phyloP scores from a whole-genome alignment of 2,329 filamentous ascomycete species.

The Orbilia blumenaviensis region DNA sequence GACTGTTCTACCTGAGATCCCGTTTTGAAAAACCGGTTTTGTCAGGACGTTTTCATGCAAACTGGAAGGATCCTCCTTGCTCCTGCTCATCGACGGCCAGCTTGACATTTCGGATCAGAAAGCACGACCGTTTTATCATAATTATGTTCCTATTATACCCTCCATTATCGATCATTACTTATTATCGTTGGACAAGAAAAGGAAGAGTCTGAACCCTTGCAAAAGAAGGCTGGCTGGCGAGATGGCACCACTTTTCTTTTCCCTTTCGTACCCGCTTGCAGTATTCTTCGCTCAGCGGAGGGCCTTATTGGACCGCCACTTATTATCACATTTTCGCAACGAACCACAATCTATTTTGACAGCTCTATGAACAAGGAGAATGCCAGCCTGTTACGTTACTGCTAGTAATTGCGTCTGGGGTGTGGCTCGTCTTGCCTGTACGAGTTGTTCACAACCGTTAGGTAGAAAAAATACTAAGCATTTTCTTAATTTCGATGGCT shows the following conservation, averaged over 20 bases:
- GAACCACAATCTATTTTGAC: slow-evolving; percentile 38
- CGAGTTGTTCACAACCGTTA: too few relatives aligned
- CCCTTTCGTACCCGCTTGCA: too few relatives aligned
- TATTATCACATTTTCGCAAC: slow-evolving; percentile 21
- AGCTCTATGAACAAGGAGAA: slow-evolving; percentile 30
- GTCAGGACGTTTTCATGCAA: neutral
- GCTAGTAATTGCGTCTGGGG: too few relatives aligned
- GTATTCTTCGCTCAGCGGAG: neutral
- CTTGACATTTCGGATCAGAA: neutral
- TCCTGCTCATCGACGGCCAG: slow-evolving; percentile 1
- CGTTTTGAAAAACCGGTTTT: neutral
- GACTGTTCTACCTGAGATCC: too few relatives aligned
- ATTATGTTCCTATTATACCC: slow-evolving; percentile 19
- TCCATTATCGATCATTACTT: slow-evolving; percentile 8
- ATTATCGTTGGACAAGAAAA: slow-evolving; percentile 6
- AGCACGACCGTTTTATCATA: slow-evolving; percentile 39
- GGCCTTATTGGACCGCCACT: slow-evolving; percentile 1
- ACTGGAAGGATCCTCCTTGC: slow-evolving; percentile 12
- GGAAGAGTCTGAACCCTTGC: slow-evolving; percentile 4
- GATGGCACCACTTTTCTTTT: slow-evolving; percentile 9
- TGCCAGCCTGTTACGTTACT: neutral
- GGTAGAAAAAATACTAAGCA: too few relatives aligned
- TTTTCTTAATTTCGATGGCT: too few relatives aligned
- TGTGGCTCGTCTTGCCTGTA: too few relatives aligned
- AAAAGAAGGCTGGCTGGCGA: neutral